phyloP scores from a whole-genome alignment of 768 basidiomycete genomes.

The Amanita rubescens region DNA sequence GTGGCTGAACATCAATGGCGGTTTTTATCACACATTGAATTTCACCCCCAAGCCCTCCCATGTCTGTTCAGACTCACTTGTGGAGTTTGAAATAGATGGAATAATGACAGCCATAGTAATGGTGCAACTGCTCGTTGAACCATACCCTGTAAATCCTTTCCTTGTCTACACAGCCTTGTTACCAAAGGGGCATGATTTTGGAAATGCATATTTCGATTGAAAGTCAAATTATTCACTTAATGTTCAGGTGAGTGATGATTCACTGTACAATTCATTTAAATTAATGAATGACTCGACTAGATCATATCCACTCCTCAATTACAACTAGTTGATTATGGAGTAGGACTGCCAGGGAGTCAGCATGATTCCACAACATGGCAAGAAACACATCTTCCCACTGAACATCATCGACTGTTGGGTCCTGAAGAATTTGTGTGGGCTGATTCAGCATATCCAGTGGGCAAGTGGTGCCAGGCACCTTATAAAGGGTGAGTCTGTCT shows the following conservation, averaged over 20 bases:
- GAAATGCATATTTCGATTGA: conserved; percentile 29
- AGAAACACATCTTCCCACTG: conserved; percentile 11
- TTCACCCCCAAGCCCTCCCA: too few species aligned
- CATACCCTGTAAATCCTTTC: background rate
- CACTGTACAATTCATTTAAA: conserved; percentile 2
- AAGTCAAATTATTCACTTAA: conserved; percentile 33
- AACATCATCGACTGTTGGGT: conserved; percentile 12
- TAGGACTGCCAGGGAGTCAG: conserved; percentile 24
- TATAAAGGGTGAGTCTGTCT: too few species aligned
- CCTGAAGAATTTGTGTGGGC: conserved; percentile 22
- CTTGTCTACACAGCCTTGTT: background rate
- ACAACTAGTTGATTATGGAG: conserved; percentile 21
- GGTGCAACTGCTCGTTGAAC: background rate
- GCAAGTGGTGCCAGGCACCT: conserved; percentile 16
- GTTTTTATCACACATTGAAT: too few species aligned
- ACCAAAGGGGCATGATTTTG: too few species aligned
- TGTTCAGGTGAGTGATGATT: conserved; percentile 20
- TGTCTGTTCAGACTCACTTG: too few species aligned
- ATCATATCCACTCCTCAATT: conserved; percentile 9
- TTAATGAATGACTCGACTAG: background rate
- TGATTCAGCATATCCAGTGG: conserved; percentile 24
- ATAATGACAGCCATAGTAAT: background rate
- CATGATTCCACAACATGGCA: conserved; percentile 27
- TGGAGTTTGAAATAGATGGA: background rate
- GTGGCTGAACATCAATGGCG: too few species aligned